These are phyloP conservation scores for Carpinus fangiana DNA, from an alignment of 306 rosid genomes.

Conservation along the genomic window DNA sequence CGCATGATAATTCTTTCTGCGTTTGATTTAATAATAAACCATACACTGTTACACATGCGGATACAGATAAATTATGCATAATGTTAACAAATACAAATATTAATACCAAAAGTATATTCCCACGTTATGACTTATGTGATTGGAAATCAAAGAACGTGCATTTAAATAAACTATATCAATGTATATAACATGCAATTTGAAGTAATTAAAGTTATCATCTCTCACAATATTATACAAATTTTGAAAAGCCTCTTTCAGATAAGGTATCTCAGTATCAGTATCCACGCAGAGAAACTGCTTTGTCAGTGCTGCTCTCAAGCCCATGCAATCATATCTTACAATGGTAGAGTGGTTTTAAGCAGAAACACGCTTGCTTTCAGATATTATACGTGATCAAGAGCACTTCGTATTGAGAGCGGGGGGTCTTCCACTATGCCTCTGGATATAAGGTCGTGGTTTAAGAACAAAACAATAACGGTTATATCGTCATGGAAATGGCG, in stretches of 20 bases:
- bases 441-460: slow-evolving; percentile 80
- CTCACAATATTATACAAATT: slow-evolving; percentile 25
- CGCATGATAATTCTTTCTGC: neutral
- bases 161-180: neutral
- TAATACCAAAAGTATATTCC: neutral
- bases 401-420: slow-evolving; percentile 62
- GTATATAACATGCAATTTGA: slow-evolving; percentile 28
- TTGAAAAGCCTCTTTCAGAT: slow-evolving; percentile 27
- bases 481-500: slow-evolving; percentile 90
- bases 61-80: neutral
- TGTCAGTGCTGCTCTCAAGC: slow-evolving; percentile 14
- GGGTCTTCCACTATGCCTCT: slow-evolving; percentile 46
- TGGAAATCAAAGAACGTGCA: neutral
- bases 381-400: slow-evolving; percentile 49
- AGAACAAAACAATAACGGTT: slow-evolving; percentile 83
- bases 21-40: neutral
- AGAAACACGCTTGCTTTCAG: slow-evolving; percentile 20
- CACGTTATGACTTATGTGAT: no score
- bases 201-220: slow-evolving; percentile 9
- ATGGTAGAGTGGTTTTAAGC: neutral
- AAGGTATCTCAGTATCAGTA: slow-evolving; percentile 15
- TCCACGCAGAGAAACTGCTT: slow-evolving; percentile 5
- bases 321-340: slow-evolving; percentile 10
- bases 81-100: neutral
- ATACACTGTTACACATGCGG: neutral